Evolutionary conservation across 306 rosid genomes (phyloP).

Genomic region (Malus sieversii): DNA sequence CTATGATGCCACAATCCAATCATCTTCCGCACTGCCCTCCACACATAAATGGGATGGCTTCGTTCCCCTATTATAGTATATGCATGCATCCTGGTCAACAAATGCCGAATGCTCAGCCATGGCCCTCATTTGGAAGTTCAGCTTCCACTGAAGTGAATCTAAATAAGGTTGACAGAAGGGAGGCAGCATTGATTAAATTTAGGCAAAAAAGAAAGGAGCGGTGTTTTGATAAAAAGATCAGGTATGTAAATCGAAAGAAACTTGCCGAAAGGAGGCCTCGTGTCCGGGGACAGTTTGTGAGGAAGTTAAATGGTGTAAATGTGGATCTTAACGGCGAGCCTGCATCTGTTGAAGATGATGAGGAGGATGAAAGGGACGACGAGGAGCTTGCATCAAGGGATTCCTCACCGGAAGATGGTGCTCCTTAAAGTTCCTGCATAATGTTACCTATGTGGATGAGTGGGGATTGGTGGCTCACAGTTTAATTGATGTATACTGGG

Average conservation of each 20-base stretch:
- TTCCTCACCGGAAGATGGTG: constrained; percentile 28
- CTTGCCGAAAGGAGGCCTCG: constrained; percentile 95
- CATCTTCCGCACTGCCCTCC: constrained; percentile 72
- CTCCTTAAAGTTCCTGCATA: constrained; percentile 20
- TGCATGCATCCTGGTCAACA: constrained; percentile 84
- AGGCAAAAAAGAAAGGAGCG: constrained; percentile 96
- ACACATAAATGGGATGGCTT: constrained; percentile 58
- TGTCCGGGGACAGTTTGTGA: constrained; percentile 86
- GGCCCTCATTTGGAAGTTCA: constrained; percentile 67
- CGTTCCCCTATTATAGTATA: constrained; percentile 57
- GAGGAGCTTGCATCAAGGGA: constrained; percentile 36
- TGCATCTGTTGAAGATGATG: constrained; percentile 53
- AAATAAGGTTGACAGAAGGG: constrained; percentile 83
- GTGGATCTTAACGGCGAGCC: constrained; percentile 92
- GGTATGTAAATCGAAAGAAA: constrained; percentile 73
- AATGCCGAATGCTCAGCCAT: constrained; percentile 48
- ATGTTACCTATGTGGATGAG: not conserved
- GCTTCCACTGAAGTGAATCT: constrained; percentile 46
- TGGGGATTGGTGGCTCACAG: constrained; percentile 12
- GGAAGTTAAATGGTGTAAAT: constrained; percentile 62
- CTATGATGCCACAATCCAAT: constrained; percentile 59
- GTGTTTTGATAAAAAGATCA: constrained; percentile 89
- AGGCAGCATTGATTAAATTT: constrained; percentile 90
- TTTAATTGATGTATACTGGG: constrained; percentile 2
- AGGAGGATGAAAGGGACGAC: constrained; percentile 48